These are phyloP conservation scores for Kodamaea kaohsiungensis DNA, from an alignment of 805 yeast genomes.

Conservation along the genomic window DNA sequence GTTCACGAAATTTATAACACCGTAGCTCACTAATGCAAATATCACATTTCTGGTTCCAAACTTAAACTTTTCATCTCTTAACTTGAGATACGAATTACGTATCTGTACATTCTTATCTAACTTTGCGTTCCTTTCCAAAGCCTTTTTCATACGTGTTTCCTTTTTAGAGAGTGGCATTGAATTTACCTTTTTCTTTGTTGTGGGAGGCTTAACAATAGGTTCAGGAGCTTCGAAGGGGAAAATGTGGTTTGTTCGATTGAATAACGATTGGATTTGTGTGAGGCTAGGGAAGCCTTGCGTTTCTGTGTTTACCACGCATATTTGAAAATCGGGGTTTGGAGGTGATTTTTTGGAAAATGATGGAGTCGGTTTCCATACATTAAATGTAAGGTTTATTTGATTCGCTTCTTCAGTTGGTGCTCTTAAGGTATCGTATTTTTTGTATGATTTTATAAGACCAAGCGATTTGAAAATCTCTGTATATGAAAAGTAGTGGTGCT, in stretches of 20 bases:
- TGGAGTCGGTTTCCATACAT: conserved; percentile 84
- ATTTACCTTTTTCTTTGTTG: background rate
- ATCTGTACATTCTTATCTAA: conserved; percentile 22
- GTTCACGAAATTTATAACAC: conserved; percentile 67
- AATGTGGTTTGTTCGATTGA: conserved; percentile 16
- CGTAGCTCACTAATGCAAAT: conserved; percentile 74
- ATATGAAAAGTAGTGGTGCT: conserved; percentile 29
- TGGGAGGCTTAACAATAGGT: background rate
- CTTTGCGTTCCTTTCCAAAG: conserved; percentile 28
- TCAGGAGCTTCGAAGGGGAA: conserved; percentile 3
- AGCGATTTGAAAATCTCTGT: conserved; percentile 24
- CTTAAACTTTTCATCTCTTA: conserved; percentile 45
- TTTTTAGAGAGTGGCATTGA: conserved; percentile 22
- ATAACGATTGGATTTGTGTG: conserved; percentile 37
- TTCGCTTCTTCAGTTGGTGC: background rate
- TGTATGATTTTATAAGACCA: conserved; percentile 18
- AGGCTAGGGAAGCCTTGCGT: conserved; percentile 48
- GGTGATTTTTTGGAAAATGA: conserved; percentile 70
- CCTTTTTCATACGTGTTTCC: conserved; percentile 24
- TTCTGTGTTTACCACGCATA: conserved; percentile 56
- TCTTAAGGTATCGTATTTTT: conserved; percentile 2
- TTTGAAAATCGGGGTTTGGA: conserved; percentile 71
- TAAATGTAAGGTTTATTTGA: conserved; percentile 43
- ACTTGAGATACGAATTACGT: conserved; percentile 28
- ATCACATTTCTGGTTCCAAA: conserved; percentile 55